Evolutionary conservation across 495 filamentous ascomycete genomes (phyloP).

Genomic region (Bathelium albidoporum): DNA sequence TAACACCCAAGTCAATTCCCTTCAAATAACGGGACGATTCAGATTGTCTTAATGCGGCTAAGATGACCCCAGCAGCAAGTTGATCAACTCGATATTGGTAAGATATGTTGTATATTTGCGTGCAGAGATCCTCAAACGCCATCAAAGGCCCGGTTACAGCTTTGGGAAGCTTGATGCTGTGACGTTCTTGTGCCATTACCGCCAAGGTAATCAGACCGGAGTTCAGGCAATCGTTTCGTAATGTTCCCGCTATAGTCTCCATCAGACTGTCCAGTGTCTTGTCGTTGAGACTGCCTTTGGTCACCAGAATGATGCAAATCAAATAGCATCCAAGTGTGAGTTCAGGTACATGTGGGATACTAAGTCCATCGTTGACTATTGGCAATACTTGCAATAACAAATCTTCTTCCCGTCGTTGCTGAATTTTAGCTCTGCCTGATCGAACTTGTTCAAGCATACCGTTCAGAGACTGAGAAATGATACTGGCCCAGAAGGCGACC

Average conservation of each 20-base stretch:
- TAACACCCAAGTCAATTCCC: not conserved
- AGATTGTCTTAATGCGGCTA: constrained; percentile 56
- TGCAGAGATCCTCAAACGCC: constrained; percentile 48
- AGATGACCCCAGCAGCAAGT: constrained; percentile 59
- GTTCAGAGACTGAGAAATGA: constrained; percentile 70
- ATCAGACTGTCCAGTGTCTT: constrained; percentile 67
- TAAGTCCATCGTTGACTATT: constrained; percentile 62
- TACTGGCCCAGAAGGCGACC: constrained; percentile 77
- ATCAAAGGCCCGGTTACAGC: constrained; percentile 59
- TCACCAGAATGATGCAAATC: constrained; percentile 72
- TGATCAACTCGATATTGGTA: constrained; percentile 58
- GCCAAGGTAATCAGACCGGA: constrained; percentile 73
- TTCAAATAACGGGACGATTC: constrained; percentile 2
- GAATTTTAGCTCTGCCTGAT: constrained; percentile 55
- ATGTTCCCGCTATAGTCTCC: constrained; percentile 69
- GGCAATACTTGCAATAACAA: constrained; percentile 65
- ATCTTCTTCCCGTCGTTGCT: constrained; percentile 50
- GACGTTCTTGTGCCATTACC: constrained; percentile 64
- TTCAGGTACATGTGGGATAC: constrained; percentile 60
- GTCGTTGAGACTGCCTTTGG: constrained; percentile 68
- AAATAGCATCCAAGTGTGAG: constrained; percentile 80
- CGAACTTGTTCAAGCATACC: constrained; percentile 64
- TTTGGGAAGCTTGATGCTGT: constrained; percentile 45
- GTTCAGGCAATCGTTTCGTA: constrained; percentile 57
- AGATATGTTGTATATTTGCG: constrained; percentile 50